Percentiles rank a stretch among this genome's conserved stretches.
Conservation (phyloP, 1,284 basidiomycete genomes). For the Leccinum griseonigrum region DNA sequence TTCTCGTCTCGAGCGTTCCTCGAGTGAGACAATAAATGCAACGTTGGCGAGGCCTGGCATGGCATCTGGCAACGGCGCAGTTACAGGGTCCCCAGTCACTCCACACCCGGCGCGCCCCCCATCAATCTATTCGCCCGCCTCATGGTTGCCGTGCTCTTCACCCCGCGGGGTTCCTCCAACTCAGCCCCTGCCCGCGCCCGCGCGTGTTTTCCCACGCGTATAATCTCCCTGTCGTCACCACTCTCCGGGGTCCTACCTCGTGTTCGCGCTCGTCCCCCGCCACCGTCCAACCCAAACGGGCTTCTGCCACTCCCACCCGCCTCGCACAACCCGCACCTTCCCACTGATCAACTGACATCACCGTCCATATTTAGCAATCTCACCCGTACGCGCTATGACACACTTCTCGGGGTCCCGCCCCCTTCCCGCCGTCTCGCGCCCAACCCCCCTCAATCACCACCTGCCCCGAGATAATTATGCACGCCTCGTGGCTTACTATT, state of each 20-base stretch:
- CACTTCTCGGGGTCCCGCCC: constrained; percentile 6
- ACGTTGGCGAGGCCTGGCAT: constrained; percentile 29
- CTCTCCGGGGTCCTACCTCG: constrained; percentile 29
- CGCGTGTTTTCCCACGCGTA: constrained; percentile 21
- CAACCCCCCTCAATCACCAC: neutral
- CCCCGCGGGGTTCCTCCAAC: neutral
- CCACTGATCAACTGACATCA: constrained; percentile 21
- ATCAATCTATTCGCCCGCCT: constrained; percentile 25
- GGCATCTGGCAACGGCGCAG: constrained; percentile 10
- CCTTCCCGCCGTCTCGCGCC: constrained; percentile 1
- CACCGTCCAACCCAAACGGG: constrained; percentile 15
- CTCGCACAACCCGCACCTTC: constrained; percentile 6
- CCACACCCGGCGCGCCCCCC: constrained; percentile 15
- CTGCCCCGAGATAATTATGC: neutral
- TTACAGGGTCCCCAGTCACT: constrained; percentile 1
- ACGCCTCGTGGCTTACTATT: neutral
- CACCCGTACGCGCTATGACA: constrained; percentile 8
- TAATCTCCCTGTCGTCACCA: constrained; percentile 16
- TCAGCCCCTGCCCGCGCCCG: neutral
- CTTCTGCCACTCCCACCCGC: neutral
- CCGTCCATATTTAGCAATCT: neutral
- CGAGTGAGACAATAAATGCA: constrained; percentile 13
- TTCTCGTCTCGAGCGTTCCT: neutral
- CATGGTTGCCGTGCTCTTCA: constrained; percentile 16
- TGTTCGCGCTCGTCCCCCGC: constrained; percentile 30